Evolutionary conservation across 164 flowering plant species (phyloP).

Genomic region (Piper betle): DNA sequence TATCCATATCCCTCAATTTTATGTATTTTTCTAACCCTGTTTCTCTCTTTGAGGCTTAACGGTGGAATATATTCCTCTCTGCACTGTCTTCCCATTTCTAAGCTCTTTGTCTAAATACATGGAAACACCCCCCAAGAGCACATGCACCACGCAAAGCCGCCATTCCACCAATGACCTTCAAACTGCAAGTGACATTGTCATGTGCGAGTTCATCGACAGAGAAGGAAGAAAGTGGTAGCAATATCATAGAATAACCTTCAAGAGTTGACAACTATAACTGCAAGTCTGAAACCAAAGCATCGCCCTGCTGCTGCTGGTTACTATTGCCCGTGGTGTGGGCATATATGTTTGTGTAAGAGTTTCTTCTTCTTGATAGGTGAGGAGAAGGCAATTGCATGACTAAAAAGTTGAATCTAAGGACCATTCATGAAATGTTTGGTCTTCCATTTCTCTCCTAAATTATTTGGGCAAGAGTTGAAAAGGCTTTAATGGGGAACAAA

Average conservation of each 20-base stretch:
- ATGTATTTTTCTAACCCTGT: background rate
- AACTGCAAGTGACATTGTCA: no score
- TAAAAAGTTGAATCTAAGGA: background rate
- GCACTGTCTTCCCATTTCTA: background rate
- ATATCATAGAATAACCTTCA: no score
- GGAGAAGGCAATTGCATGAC: no score
- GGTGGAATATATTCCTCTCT: background rate
- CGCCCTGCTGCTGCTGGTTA: no score
- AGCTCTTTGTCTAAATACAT: background rate
- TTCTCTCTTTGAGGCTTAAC: background rate
- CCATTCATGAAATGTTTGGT: no score
- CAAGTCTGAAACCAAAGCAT: no score
- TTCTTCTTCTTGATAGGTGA: no score
- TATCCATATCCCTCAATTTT: background rate
- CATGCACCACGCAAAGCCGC: background rate
- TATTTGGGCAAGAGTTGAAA: background rate
- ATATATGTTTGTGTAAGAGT: no score
- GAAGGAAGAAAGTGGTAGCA: no score
- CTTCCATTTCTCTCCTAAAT: no score
- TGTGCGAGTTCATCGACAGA: background rate
- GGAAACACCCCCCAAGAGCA: background rate
- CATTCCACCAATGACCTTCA: background rate
- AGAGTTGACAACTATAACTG: no score
- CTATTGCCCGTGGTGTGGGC: no score
- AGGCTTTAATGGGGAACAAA: background rate